Percentiles rank a stretch among this genome's conserved stretches.
These are phyloP conservation scores for Solanum sitiens DNA, from an alignment of 257 asterid species.

Conservation along the genomic window DNA sequence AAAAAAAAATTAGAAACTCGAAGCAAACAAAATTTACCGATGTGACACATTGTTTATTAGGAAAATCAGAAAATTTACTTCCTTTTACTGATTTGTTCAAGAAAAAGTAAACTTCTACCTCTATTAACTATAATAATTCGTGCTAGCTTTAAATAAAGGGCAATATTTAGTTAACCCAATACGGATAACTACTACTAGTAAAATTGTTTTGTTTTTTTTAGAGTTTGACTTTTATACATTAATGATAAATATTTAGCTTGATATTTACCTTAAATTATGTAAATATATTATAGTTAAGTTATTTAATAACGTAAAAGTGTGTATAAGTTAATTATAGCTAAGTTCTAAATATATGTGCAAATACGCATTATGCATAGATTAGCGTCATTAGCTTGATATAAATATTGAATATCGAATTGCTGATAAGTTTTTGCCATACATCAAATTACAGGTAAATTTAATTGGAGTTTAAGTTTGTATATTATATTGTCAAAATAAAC, in stretches of 20 bases:
- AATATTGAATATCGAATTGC: accelerated
- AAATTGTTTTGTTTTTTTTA: background rate
- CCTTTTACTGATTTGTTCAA: background rate
- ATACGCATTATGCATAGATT: background rate
- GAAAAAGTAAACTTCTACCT: background rate
- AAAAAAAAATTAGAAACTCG: no score
- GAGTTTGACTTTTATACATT: no score
- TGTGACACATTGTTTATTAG: background rate
- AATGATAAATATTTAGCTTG: no score
- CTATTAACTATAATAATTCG: background rate
- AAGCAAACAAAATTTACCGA: no score
- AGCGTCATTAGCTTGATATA: background rate
- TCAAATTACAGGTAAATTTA: background rate
- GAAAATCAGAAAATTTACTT: background rate
- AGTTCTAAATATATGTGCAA: background rate
- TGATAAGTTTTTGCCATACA: background rate
- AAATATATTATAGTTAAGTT: background rate
- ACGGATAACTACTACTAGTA: no score
- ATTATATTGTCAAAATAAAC: background rate
- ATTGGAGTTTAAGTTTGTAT: no score
- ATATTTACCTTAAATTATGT: no score
- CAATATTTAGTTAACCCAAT: background rate
- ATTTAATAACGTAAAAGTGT: background rate
- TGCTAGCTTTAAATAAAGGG: background rate
- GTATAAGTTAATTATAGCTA: background rate